Base-by-base conservation (phyloP, 2,329 filamentous ascomycete species). In the Claviceps africana region DNA sequence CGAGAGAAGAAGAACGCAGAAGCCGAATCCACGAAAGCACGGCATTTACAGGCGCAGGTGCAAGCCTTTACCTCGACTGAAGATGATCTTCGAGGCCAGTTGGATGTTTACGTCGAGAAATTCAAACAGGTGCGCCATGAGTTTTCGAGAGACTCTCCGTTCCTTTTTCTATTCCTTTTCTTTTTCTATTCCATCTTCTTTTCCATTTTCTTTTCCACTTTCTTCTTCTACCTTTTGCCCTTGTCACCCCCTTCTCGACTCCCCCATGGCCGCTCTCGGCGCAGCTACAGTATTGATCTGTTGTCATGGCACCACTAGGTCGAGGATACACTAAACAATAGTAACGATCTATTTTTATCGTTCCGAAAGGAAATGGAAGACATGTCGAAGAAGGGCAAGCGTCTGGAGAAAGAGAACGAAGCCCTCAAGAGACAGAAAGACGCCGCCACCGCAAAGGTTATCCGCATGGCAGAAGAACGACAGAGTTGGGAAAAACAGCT, bases 311-410 rank as follows among this genome's bases (percentile, higher is more conserved):
- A 33, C 28, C 17, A 25, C 56, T 60, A 97, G 91, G 91, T 97
- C 65, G 91, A 97, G 78, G 93, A 97, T 70, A 97, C 91, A 39
- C 78, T 97, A 50, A 97, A 96, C 71, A 97, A 96, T 66, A 95
- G 88, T 69, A 97, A 97, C 72, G 93, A 97, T 66, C 75, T 97
- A 51, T 97, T 97, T 69, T 74, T 96, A 59, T 96, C 93, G 1
- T 97, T 97, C 70, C 82, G 91, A 51, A 96, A 95, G 72, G 93
- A 97, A 70, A 97, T 97, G 90, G 93, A 97, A 70, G 93, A 97
- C 64, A 97, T 97, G 90, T 95, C 90, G 1, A 96, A 96, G 73
- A 97, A 97, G 73, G 95, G 91, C 6, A 96, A 96, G 70, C 84
- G 89, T 28, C 75, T 98, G 51, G 93, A 98, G 67, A 95, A 95